Conservation (phyloP, 1,284 basidiomycete species). For the Golubevia pallescens region DNA sequence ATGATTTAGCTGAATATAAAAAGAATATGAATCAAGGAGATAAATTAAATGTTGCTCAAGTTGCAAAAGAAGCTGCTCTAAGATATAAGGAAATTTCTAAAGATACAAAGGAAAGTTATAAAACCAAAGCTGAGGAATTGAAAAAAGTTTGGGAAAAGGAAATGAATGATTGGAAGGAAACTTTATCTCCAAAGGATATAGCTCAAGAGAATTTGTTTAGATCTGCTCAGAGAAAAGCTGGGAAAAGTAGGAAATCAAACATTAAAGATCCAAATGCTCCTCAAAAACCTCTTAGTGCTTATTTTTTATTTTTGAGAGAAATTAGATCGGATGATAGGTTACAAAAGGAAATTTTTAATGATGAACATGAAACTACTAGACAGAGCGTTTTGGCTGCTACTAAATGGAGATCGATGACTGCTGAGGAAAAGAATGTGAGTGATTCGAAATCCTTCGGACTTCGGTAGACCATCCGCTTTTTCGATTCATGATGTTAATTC, state of each 20-base stretch:
- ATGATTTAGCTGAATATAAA: slow-evolving; percentile 84
- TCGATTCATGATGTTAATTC: slow-evolving; percentile 9
- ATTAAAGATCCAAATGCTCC: slow-evolving; percentile 96
- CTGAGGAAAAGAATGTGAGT: slow-evolving; percentile 84
- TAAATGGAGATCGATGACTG: slow-evolving; percentile 87
- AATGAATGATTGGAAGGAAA: slow-evolving; percentile 82
- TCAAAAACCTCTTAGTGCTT: slow-evolving; percentile 91
- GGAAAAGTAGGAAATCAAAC: slow-evolving; percentile 89
- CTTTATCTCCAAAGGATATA: slow-evolving; percentile 91
- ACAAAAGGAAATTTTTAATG: slow-evolving; percentile 82
- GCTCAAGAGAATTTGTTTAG: slow-evolving; percentile 89
- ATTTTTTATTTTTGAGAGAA: slow-evolving; percentile 91
- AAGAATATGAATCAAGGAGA: slow-evolving; percentile 69
- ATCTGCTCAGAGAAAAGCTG: slow-evolving; percentile 87
- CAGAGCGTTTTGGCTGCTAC: slow-evolving; percentile 91
- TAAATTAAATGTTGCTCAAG: slow-evolving; percentile 92
- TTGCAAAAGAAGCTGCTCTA: slow-evolving; percentile 90
- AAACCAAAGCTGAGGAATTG: slow-evolving; percentile 77
- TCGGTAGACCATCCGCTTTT: slow-evolving; percentile 29
- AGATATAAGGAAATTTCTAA: slow-evolving; percentile 81
- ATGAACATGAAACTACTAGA: slow-evolving; percentile 89
- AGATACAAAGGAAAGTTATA: slow-evolving; percentile 76
- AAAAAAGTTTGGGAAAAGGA: slow-evolving; percentile 83
- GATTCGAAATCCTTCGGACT: slow-evolving; percentile 19
- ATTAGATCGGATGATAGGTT: slow-evolving; percentile 78